A percentile compares a stretch with the other conserved stretches of the same genome.
phyloP scores from a whole-genome alignment of 192 early-diverging fungal species.

The Mortierella alpina region DNA sequence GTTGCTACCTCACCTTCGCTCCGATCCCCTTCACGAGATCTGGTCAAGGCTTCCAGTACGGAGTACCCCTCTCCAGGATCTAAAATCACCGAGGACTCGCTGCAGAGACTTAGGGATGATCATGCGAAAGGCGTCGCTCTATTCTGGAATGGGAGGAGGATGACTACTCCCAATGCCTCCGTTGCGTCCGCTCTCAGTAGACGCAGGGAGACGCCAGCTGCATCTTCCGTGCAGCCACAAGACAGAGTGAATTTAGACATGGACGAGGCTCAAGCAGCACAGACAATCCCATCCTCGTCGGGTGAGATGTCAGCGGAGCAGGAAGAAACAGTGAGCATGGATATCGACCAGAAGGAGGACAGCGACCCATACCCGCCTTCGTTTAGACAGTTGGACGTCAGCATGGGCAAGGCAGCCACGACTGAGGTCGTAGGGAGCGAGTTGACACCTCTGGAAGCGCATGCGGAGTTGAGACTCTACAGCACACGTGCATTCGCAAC shows the following conservation, averaged over 20 bases:
- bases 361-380: too few species aligned
- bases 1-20: neutral
- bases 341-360: neutral
- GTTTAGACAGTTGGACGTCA: too few species aligned
- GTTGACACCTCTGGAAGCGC: neutral
- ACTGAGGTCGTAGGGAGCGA: too few species aligned
- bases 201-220: too few species aligned
- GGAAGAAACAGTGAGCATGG: neutral
- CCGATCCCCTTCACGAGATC: neutral
- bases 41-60: too few species aligned
- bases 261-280: neutral
- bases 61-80: neutral
- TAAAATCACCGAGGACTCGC: neutral
- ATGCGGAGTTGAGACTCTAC: constrained; percentile 17
- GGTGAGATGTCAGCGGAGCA: too few species aligned
- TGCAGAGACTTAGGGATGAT: neutral
- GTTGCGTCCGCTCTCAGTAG: too few species aligned
- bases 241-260: too few species aligned
- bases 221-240: too few species aligned
- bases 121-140: constrained; percentile 4
- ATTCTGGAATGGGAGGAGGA: constrained; percentile 7
- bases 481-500: constrained; percentile 9
- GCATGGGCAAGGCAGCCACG: too few species aligned
- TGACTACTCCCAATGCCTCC: neutral
- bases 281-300: neutral